These are phyloP conservation scores for Pseudogymnoascus sp. DNA, from an alignment of 2,329 filamentous ascomycete species.

Conservation along the genomic window DNA sequence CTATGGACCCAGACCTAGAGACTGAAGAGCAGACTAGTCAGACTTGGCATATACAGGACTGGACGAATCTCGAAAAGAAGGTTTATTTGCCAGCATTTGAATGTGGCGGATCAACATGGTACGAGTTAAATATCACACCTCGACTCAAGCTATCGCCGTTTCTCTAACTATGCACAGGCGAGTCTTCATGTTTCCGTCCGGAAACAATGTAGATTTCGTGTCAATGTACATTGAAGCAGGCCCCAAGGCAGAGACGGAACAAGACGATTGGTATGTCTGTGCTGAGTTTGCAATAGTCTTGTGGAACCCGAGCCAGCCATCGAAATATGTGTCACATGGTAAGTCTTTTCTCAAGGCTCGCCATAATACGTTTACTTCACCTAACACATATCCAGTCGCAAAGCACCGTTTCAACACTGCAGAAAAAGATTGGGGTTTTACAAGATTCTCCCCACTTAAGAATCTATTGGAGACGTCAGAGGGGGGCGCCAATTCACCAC, in stretches of 20 bases:
- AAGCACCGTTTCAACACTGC: slow-evolving; percentile 94
- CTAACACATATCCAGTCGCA: slow-evolving; percentile 73
- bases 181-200: slow-evolving; percentile 88
- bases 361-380: slow-evolving; percentile 33
- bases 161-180: slow-evolving; percentile 48
- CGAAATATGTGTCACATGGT: neutral
- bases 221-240: slow-evolving; percentile 97
- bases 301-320: slow-evolving; percentile 85
- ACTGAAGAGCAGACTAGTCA: slow-evolving; percentile 65
- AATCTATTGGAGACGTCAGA: slow-evolving; percentile 73
- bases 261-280: slow-evolving; percentile 93
- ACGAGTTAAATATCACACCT: slow-evolving; percentile 26
- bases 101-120: slow-evolving; percentile 83
- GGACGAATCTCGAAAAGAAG: slow-evolving; percentile 69
- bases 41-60: slow-evolving; percentile 85
- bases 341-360: neutral
- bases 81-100: slow-evolving; percentile 84
- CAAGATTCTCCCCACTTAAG: slow-evolving; percentile 82
- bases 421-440: slow-evolving; percentile 98
- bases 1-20: slow-evolving; percentile 67
- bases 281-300: slow-evolving; percentile 91
- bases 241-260: slow-evolving; percentile 64
- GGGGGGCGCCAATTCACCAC: slow-evolving; percentile 59
- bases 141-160: neutral
- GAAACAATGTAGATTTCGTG: slow-evolving; percentile 87